Conservation (phyloP, 306 rosid genomes). For the Ceratonia siliqua region DNA sequence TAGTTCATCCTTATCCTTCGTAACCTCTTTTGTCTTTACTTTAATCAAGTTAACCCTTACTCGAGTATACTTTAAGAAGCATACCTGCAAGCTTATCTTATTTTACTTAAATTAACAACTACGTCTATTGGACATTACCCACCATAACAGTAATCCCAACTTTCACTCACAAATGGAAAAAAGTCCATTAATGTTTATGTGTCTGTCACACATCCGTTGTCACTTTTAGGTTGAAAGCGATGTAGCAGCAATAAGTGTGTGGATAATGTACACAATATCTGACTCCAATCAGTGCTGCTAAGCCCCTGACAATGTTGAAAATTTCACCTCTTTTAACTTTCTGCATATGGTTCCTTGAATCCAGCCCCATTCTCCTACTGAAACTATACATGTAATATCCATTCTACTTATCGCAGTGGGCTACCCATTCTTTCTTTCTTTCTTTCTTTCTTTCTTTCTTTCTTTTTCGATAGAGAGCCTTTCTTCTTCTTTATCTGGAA, state of each 20-base stretch:
- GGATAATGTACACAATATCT: not conserved
- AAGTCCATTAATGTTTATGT: conserved; percentile 21
- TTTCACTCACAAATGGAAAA: conserved; percentile 15
- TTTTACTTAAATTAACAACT: conserved; percentile 36
- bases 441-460: not conserved
- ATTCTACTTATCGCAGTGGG: not conserved
- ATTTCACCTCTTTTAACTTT: conserved; percentile 20
- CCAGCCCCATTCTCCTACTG: not conserved
- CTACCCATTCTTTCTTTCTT: not conserved
- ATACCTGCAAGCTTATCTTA: conserved; percentile 27
- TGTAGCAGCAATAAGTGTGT: not conserved
- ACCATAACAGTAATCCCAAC: conserved; percentile 20
- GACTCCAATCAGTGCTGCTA: conserved; percentile 20
- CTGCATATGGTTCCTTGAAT: conserved; percentile 41
- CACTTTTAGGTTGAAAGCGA: conserved; percentile 45
- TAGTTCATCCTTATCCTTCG: conserved; percentile 72
- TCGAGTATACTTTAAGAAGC: conserved; percentile 34
- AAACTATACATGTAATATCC: not conserved
- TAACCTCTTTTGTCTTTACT: conserved; percentile 39
- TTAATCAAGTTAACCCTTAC: conserved; percentile 35
- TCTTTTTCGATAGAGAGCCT: not conserved
- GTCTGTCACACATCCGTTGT: conserved; percentile 2
- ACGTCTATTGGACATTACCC: conserved; percentile 17
- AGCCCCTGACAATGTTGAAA: conserved; percentile 40
- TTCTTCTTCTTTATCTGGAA: conserved; percentile 1